These are phyloP conservation scores for Solioccasus polychromus DNA, from an alignment of 768 basidiomycete species.

Conservation along the genomic window DNA sequence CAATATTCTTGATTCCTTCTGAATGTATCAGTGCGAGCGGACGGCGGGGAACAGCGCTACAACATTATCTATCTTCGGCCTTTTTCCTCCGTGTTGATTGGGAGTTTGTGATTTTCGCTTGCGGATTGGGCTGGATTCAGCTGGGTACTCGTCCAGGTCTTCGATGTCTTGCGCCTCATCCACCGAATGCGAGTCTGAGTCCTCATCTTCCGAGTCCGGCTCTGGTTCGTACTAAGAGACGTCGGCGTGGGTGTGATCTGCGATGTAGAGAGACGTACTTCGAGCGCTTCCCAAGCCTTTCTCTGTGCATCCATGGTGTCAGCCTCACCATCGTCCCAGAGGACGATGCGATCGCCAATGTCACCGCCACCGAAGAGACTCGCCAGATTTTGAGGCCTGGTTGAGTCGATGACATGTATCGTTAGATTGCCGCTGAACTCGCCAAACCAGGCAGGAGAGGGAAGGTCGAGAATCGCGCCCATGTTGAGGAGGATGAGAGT, in stretches of 20 bases:
- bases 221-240: conserved; percentile 70
- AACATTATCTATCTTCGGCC: conserved; percentile 54
- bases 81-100: conserved; percentile 47
- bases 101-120: conserved; percentile 50
- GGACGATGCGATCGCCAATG: conserved; percentile 67
- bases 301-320: conserved; percentile 66
- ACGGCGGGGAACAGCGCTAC: conserved; percentile 6
- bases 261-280: conserved; percentile 47
- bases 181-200: conserved; percentile 44
- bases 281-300: conserved; percentile 81
- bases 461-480: conserved; percentile 83
- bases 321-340: conserved; percentile 92
- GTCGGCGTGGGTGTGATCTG: conserved; percentile 5
- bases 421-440: conserved; percentile 59
- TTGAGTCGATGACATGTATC: conserved; percentile 93
- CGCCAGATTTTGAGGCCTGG: conserved; percentile 83
- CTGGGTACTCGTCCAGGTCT: conserved; percentile 40
- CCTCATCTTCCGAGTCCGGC: conserved; percentile 59
- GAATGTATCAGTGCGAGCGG: conserved; percentile 2
- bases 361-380: conserved; percentile 77
- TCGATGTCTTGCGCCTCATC: conserved; percentile 43
- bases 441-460: conserved; percentile 73
- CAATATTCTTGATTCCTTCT: conserved; percentile 52
- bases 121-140: conserved; percentile 35
- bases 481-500: conserved; percentile 91